Evolutionary conservation across 139 green algal species (phyloP).

Genomic region (Micromonas pusilla): DNA sequence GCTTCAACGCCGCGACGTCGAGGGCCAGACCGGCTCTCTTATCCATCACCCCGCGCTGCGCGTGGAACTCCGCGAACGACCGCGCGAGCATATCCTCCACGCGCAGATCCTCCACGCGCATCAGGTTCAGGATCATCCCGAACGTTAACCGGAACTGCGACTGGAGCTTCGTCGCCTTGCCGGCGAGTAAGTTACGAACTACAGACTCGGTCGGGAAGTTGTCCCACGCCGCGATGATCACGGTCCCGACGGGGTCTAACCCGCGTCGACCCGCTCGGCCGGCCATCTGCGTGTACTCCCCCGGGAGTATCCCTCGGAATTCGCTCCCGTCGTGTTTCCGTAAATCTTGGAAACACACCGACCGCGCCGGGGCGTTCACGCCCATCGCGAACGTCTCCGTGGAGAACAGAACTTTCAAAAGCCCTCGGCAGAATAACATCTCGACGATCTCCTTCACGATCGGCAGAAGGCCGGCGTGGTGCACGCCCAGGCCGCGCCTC

Average conservation of each 20-base stretch:
- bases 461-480: constrained; percentile 92
- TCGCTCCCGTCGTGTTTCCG: constrained; percentile 82
- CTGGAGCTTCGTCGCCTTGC: constrained; percentile 69
- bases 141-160: constrained; percentile 94
- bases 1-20: neutral
- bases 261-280: constrained; percentile 77
- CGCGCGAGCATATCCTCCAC: constrained; percentile 95
- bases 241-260: constrained; percentile 79
- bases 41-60: constrained; percentile 47
- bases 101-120: constrained; percentile 53
- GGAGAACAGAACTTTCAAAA: constrained; percentile 83
- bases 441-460: constrained; percentile 98
- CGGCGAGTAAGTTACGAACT: constrained; percentile 58
- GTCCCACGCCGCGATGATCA: constrained; percentile 79
- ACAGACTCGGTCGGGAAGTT: constrained; percentile 38
- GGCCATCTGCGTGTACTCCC: constrained; percentile 97
- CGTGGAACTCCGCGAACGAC: constrained; percentile 87
- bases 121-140: constrained; percentile 95
- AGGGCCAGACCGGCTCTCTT: neutral
- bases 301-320: constrained; percentile 58
- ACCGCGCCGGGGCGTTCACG: constrained; percentile 89
- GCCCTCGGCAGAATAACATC: constrained; percentile 94
- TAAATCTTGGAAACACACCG: constrained; percentile 82
- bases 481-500: constrained; percentile 77
- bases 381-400: constrained; percentile 99